A percentile compares a stretch with the other conserved stretches of the same genome.
These are phyloP conservation scores for Penicillium corylophilum DNA, from an alignment of 2,329 filamentous ascomycete genomes.

Conservation along the genomic window DNA sequence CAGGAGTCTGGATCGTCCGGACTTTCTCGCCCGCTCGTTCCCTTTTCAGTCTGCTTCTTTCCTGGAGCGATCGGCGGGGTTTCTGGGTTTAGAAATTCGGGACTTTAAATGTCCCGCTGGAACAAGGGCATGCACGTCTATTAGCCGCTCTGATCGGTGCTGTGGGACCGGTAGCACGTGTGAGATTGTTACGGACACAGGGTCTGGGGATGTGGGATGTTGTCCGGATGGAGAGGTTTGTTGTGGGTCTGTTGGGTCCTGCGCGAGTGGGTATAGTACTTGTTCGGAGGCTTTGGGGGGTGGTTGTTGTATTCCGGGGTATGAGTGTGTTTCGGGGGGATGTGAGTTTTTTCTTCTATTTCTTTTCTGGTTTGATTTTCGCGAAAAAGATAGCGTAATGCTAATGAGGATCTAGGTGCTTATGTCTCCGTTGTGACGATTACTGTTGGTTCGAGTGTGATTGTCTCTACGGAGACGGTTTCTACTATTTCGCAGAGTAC, in stretches of 20 bases:
- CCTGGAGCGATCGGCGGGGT: neutral
- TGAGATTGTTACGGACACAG: slow-evolving; percentile 53
- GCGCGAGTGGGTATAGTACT: slow-evolving; percentile 53
- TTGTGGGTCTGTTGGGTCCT: slow-evolving; percentile 51
- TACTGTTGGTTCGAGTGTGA: slow-evolving; percentile 32
- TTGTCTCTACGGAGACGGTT: slow-evolving; percentile 32
- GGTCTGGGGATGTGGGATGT: slow-evolving; percentile 59
- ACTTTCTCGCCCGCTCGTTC: slow-evolving; percentile 14
- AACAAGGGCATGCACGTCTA: slow-evolving; percentile 54
- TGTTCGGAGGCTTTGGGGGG: slow-evolving; percentile 57
- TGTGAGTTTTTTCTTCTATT: slow-evolving; percentile 40
- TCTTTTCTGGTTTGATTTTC: neutral
- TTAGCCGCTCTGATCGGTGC: slow-evolving; percentile 59
- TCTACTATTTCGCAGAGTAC: slow-evolving; percentile 28
- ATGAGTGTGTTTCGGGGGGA: slow-evolving; percentile 56
- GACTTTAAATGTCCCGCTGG: slow-evolving; percentile 59
- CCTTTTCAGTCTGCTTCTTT: slow-evolving; percentile 10
- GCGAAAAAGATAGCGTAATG: too few relatives aligned
- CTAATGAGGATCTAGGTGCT: slow-evolving; percentile 25
- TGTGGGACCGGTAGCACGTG: slow-evolving; percentile 56
- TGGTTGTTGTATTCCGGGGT: slow-evolving; percentile 63
- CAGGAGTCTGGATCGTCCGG: neutral
- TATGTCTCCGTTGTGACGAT: slow-evolving; percentile 37
- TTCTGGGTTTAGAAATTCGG: slow-evolving; percentile 24
- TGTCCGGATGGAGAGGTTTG: slow-evolving; percentile 57